Evolutionary conservation across 2,329 filamentous ascomycete genomes (phyloP).

Genomic region (Nothophaeocryptopus gaeumannii): DNA sequence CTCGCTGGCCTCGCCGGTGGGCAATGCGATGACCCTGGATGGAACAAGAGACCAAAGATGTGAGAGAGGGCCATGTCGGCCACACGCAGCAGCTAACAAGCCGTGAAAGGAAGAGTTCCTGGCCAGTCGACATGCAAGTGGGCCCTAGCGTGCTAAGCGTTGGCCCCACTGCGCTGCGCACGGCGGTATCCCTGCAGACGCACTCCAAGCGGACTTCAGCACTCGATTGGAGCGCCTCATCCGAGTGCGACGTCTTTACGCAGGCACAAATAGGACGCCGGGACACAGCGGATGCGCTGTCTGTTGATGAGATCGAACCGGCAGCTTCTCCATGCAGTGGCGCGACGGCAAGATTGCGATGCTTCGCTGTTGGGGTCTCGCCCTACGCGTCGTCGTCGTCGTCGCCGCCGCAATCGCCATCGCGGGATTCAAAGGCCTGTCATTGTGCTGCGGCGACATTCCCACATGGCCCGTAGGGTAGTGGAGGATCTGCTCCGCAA

Average conservation of each 20-base stretch:
- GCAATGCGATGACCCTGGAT: neutral
- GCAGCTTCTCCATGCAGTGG: neutral
- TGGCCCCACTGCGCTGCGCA: neutral
- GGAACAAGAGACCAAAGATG: neutral
- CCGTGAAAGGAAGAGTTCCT: constrained; percentile 1
- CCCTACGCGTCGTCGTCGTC: neutral
- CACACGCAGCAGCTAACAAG: constrained; percentile 1
- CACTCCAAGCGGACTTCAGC: neutral
- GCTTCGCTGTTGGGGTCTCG: neutral
- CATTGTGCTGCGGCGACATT: neutral
- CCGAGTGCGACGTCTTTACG: constrained; percentile 4
- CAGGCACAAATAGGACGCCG: neutral
- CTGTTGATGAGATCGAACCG: neutral
- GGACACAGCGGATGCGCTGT: neutral
- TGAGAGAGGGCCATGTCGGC: constrained; percentile 4
- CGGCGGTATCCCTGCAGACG: constrained; percentile 3
- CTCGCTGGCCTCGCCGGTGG: neutral
- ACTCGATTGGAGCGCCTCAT: constrained; percentile 9
- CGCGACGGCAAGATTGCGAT: neutral
- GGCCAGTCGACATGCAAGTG: constrained; percentile 7
- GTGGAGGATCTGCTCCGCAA: neutral
- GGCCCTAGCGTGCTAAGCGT: constrained; percentile 4
- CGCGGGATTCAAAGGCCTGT: neutral
- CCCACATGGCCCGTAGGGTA: neutral
- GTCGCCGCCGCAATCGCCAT: neutral